Evolutionary conservation across 768 basidiomycete species (phyloP).

Genomic region (Omphalotus guepiniiformis): DNA sequence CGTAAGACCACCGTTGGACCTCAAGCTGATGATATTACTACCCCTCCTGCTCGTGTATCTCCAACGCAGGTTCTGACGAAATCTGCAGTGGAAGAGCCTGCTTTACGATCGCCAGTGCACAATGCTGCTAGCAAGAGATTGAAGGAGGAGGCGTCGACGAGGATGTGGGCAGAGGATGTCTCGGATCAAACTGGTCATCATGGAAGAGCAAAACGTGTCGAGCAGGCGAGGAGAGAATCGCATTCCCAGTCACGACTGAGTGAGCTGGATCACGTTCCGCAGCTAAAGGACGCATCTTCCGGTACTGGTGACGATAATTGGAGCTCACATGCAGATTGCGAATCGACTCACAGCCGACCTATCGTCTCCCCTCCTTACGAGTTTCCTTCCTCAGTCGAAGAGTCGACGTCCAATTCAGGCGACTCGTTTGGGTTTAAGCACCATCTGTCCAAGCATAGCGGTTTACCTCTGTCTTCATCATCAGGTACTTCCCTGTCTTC

Average conservation of each 20-base stretch:
- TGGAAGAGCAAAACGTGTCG: constrained; percentile 7
- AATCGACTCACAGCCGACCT: too few species aligned
- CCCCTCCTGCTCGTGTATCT: too few species aligned
- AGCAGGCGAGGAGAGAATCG: constrained; percentile 5
- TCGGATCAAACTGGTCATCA: constrained; percentile 25
- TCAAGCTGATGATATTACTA: too few species aligned
- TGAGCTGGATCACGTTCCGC: background rate
- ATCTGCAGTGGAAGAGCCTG: too few species aligned
- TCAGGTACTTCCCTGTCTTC: constrained; percentile 8
- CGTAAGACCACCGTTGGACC: too few species aligned
- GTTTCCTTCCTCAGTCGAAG: background rate
- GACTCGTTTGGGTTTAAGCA: constrained; percentile 3
- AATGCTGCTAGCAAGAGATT: too few species aligned
- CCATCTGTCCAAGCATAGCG: too few species aligned
- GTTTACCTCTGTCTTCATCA: too few species aligned
- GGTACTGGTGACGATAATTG: too few species aligned
- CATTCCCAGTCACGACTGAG: constrained; percentile 3
- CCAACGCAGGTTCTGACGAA: too few species aligned
- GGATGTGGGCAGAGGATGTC: constrained; percentile 44
- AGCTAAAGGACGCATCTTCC: background rate
- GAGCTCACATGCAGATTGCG: too few species aligned
- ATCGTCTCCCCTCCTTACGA: background rate
- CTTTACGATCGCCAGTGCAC: too few species aligned
- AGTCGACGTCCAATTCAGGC: constrained; percentile 3
- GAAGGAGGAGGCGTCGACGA: constrained; percentile 23